Base-by-base conservation (phyloP, 1,139 yeast species). In the Casaregolazyma suthepensis region DNA sequence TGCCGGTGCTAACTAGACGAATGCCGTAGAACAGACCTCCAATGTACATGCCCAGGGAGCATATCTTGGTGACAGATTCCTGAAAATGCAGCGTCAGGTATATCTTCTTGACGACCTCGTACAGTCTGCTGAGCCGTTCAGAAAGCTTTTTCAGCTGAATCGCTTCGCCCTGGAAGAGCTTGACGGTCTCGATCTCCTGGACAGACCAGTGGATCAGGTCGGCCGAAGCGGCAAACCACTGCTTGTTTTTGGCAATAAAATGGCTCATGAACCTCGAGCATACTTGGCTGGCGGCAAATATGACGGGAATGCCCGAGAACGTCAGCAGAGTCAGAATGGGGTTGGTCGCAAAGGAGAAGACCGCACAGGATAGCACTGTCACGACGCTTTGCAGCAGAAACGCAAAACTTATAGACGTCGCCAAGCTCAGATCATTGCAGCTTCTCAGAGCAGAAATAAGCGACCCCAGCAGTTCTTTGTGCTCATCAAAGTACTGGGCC, bases 11-110 rank as follows among this genome's bases (percentile, higher is more conserved):
- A 3, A 89, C 83, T 74, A 87, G 77, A 50, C 75, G 72, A 42
- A 84, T 79, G 2, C 98, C 99, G 69, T 83, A 91, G 87, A 95
- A 90, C 62, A 91, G 87, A 0, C 94, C 96, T 66, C 89, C 96
- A 1, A 90, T 87, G 73, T 91, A 90, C 82, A 89, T 84, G 63
- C 82, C 65, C 42, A 88, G 72, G 0, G 85, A 75, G 6, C 90
- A 60, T 17, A 80, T 71, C 60, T 84, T 79, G 52, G 85, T 67
- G 0, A 79, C 53, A 0, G 87, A 85, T 23, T 79, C 70, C 63
- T 89, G 91, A 0, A 81, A 67, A 12, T 85, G 74, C 13, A 81
- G 71, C 7, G 75, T 78, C 17, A 79, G 64, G 13, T 82, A 75
- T 50, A 81, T 69, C 45, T 68, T 73, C 46, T 74, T 69, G 61